Conservation (phyloP, 2,329 filamentous ascomycete genomes). For the Penicillium sp. region DNA sequence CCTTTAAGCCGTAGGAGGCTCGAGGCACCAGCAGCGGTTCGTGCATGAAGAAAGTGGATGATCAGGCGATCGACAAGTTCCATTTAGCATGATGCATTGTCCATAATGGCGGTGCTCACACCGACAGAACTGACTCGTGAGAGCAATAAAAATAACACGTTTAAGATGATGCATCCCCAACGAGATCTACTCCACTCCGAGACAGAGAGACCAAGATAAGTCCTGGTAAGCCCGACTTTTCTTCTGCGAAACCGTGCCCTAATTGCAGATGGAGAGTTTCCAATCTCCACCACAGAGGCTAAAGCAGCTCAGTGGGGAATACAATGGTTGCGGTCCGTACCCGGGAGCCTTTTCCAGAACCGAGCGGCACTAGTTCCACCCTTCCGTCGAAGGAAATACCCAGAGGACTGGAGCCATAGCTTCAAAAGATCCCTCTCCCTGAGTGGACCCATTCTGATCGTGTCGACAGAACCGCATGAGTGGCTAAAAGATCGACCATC, state of each 20-base stretch:
- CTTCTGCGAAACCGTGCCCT: conserved; percentile 6
- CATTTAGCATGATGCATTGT: conserved; percentile 22
- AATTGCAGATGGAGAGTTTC: conserved; percentile 6
- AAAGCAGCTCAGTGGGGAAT: conserved; percentile 12
- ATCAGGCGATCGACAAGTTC: conserved; percentile 29
- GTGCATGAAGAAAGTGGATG: conserved; percentile 23
- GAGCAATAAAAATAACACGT: conserved; percentile 10
- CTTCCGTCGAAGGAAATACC: background rate
- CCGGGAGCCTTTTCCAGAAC: conserved; percentile 20
- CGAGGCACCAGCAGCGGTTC: conserved; percentile 22
- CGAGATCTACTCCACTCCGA: background rate
- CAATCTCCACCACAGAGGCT: conserved; percentile 14
- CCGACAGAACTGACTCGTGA: conserved; percentile 20
- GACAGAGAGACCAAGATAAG: background rate
- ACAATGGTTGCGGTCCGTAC: conserved; percentile 20
- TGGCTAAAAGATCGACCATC: conserved; percentile 24
- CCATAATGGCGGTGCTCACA: conserved; percentile 23
- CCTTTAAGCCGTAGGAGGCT: conserved; percentile 10
- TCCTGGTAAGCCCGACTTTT: background rate
- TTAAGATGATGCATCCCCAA: conserved; percentile 8
- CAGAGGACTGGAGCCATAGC: conserved; percentile 6
- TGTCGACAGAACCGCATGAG: conserved; percentile 18
- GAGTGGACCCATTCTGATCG: conserved; percentile 14
- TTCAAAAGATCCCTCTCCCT: conserved; percentile 10
- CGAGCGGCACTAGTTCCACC: conserved; percentile 6